Base-by-base conservation (phyloP, 2,329 filamentous ascomycete genomes). In the Neofusicoccum parvum region DNA sequence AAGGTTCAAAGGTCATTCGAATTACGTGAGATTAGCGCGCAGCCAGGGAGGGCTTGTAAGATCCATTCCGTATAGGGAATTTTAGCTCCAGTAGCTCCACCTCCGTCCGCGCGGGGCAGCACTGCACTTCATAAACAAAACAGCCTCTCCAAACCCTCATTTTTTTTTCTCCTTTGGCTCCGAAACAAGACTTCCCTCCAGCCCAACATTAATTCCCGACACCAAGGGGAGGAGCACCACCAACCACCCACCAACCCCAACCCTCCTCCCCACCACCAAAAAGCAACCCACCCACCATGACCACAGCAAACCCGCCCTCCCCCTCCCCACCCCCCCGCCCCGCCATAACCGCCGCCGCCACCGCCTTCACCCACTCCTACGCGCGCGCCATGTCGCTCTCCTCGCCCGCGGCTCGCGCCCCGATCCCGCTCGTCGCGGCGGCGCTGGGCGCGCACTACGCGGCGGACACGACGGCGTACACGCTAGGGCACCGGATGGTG, bases 381-480 rank as follows among this genome's bases (percentile, higher is more conserved):
- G 54, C 54, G 7, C 39, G 41, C 41, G 54, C 54, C 3, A 46
- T 59, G 41, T 36, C 36, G 41, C 54, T 59, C 20, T 27, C 53
- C 37, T 34, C 17, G 36, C 37, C 32, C n/a, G 7, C 12, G 12
- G 32, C 39, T 39, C n/a, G 34, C 39, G 23, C n/a, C n/a, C n/a
- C n/a, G n/a, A n/a, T 37, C 41, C 11, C 41, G 14, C 15, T 48
- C 54, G 34, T 36, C 41, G 54, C 54, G 23, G 3, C 54, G 7
- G 54, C 41, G 7, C 39, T 59, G 15, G 41, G 27, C 54, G 54
- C 54, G 23, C 54, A 59, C 41, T 59, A 59, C 41, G 41, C 15
- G 41, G 5, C 54, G 12, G 10, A n/a, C 15, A 34, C 23, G 23
- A 59, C 41, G 3, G 54, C 41, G 15, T 59, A 59, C 54, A 46